Percentiles rank a stretch among this genome's conserved stretches.
Evolutionary conservation across 495 filamentous ascomycete genomes (phyloP).

Genomic region (Aspergillus bertholletiae): DNA sequence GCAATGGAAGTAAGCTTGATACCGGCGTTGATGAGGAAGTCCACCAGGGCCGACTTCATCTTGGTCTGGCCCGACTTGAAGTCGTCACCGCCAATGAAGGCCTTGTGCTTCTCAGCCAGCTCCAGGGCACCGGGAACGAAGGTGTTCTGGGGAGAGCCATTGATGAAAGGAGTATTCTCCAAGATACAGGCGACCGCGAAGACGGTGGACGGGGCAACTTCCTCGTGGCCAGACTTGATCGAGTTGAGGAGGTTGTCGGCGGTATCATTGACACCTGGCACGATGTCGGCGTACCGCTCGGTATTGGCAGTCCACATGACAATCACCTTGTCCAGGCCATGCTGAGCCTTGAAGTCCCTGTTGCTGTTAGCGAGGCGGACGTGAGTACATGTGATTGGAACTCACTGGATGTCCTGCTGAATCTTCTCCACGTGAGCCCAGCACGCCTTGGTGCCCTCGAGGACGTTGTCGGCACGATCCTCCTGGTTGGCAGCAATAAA

Average conservation of each 20-base stretch:
- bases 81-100: constrained; percentile 97
- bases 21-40: constrained; percentile 97
- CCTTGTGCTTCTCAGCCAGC: constrained; percentile 79
- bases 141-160: constrained; percentile 98
- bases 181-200: constrained; percentile 94
- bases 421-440: constrained; percentile 89
- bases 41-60: constrained; percentile 98
- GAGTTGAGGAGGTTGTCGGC: constrained; percentile 88
- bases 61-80: constrained; percentile 99
- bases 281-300: constrained; percentile 87
- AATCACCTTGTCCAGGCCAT: constrained; percentile 91
- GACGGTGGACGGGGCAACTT: constrained; percentile 90
- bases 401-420: constrained; percentile 89
- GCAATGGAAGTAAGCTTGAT: constrained; percentile 99
- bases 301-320: constrained; percentile 99
- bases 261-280: constrained; percentile 91
- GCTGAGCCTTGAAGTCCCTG: constrained; percentile 84
- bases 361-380: constrained; percentile 18
- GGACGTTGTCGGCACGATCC: constrained; percentile 89
- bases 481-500: constrained; percentile 99
- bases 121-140: constrained; percentile 92
- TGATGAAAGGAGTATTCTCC: constrained; percentile 93
- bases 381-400: not conserved
- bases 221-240: constrained; percentile 80
- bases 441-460: constrained; percentile 78